Percentiles rank a stretch among this genome's conserved stretches.
Conservation (phyloP, 345 rosid species). For the Stellera chamaejasme region DNA sequence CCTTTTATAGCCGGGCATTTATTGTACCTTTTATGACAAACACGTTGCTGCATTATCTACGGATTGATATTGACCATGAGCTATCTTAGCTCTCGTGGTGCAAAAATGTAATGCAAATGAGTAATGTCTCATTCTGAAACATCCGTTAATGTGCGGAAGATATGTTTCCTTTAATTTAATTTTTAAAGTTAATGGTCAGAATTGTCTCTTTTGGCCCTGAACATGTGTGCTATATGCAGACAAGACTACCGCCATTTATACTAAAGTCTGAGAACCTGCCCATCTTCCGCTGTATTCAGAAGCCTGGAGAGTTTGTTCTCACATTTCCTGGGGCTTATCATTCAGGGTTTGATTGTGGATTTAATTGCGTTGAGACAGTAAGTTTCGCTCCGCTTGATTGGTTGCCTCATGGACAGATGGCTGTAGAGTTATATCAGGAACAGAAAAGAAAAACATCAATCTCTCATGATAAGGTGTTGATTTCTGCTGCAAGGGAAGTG, state of each 20-base stretch:
- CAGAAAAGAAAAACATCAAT: conserved; percentile 34
- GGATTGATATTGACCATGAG: no score
- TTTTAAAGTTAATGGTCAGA: not conserved
- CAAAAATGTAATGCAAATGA: no score
- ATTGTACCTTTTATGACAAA: not conserved
- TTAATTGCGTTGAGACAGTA: conserved; percentile 54
- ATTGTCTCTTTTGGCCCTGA: not conserved
- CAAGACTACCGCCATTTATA: conserved; percentile 27
- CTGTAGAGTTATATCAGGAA: conserved; percentile 42
- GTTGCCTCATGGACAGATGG: conserved; percentile 59
- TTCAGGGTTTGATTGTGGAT: conserved; percentile 62
- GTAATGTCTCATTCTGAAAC: no score
- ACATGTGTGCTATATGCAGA: conserved; percentile 28
- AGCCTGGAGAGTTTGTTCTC: conserved; percentile 67
- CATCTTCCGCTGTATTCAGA: conserved; percentile 49
- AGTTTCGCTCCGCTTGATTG: conserved; percentile 70
- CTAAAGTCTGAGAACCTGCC: conserved; percentile 53
- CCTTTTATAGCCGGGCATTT: conserved; percentile 4
- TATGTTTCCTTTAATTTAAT: not conserved
- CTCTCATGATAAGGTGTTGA: conserved; percentile 58
- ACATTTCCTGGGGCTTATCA: conserved; percentile 53
- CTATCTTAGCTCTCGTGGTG: no score
- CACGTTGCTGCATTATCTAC: no score
- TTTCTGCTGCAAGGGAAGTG: conserved; percentile 52
- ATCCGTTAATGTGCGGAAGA: conserved; percentile 7